Percentiles rank a stretch among this genome's conserved stretches.
Conservation (phyloP, 139 green algal genomes). For the Gonium pectorale region DNA sequence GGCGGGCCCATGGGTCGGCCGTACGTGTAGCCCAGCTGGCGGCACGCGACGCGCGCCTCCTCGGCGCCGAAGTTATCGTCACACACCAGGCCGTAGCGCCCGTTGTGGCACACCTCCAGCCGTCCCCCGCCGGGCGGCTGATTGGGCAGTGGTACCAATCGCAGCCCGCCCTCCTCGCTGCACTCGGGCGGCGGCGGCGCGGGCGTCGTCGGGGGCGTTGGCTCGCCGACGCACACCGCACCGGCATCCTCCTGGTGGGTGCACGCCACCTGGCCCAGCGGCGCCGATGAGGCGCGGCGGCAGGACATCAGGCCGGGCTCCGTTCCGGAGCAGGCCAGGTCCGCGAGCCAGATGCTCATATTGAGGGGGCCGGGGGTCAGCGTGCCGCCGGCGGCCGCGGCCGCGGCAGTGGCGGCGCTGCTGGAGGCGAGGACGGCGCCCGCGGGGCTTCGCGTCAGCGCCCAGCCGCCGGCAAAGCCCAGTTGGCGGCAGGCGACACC, state of each 20-base stretch:
- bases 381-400: not conserved
- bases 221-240: not conserved
- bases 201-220: not conserved
- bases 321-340: not conserved
- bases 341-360: slow-evolving; percentile 29
- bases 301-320: not conserved
- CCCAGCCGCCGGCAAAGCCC: not conserved
- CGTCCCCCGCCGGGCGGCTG: not conserved
- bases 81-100: slow-evolving; percentile 22
- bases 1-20: not conserved
- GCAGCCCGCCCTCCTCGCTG: slow-evolving; percentile 3
- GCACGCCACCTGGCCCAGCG: not conserved
- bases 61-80: not conserved
- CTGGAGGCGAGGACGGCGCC: not conserved
- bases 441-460: not conserved
- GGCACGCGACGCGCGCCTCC: slow-evolving; percentile 36
- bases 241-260: slow-evolving; percentile 26
- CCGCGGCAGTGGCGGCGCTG: not conserved
- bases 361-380: not conserved
- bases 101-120: slow-evolving; percentile 39
- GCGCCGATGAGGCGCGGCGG: not conserved
- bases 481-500: slow-evolving; percentile 8
- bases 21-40: slow-evolving; percentile 38
- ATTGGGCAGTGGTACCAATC: not conserved
- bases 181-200: slow-evolving; percentile 28